Conservation (phyloP, 2,329 filamentous ascomycete genomes). For the Rutstroemia sp. region DNA sequence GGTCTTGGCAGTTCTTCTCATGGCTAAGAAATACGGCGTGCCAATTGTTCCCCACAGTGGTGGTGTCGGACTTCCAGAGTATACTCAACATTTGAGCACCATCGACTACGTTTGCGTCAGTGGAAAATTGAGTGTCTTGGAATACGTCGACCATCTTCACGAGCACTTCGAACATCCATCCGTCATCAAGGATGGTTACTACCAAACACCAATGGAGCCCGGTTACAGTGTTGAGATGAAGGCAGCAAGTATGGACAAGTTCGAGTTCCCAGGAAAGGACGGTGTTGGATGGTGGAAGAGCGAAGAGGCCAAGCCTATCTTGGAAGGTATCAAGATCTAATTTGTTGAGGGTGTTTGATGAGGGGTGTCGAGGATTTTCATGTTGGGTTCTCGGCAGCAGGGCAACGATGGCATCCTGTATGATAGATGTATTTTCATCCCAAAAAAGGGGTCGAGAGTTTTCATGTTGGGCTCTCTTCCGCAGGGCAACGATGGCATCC, state of each 20-base stretch:
- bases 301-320: conserved; percentile 38
- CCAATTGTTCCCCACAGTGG: conserved; percentile 86
- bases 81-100: conserved; percentile 86
- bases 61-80: conserved; percentile 85
- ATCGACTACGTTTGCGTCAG: conserved; percentile 88
- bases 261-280: conserved; percentile 62
- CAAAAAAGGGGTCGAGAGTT: conserved; percentile 22
- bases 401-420: conserved; percentile 28
- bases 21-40: conserved; percentile 65
- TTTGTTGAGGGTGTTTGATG: not conserved
- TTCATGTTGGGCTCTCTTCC: conserved; percentile 26
- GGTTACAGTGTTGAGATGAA: conserved; percentile 96
- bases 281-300: conserved; percentile 79
- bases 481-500: conserved; percentile 28
- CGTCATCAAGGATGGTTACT: conserved; percentile 76
- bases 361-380: conserved; percentile 22
- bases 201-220: conserved; percentile 73
- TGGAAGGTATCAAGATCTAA: conserved; percentile 30
- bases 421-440: conserved; percentile 11
- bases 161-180: conserved; percentile 85
- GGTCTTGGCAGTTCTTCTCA: conserved; percentile 79
- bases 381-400: conserved; percentile 22
- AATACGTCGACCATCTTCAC: conserved; percentile 90
- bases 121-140: conserved; percentile 73
- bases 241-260: conserved; percentile 75